These are phyloP conservation scores for Mycena amicta DNA, from an alignment of 768 basidiomycete species.

Conservation along the genomic window DNA sequence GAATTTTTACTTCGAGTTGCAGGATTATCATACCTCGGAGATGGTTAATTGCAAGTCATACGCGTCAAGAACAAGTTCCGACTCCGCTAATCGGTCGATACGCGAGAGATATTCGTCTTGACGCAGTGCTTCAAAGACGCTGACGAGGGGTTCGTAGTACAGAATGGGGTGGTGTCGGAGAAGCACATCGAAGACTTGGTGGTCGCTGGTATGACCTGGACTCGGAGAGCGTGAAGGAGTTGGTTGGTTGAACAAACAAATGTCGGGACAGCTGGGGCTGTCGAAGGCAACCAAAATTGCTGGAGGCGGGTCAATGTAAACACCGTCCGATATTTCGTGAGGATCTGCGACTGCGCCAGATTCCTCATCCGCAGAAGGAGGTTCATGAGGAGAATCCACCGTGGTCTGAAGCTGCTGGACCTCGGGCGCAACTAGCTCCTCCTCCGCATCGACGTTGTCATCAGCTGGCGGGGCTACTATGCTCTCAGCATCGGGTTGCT, in stretches of 20 bases:
- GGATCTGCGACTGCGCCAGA: conserved; percentile 26
- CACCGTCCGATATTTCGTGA: conserved; percentile 66
- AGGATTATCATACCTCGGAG: conserved; percentile 56
- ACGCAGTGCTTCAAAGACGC: conserved; percentile 72
- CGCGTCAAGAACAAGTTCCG: conserved; percentile 72
- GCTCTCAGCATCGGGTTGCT: conserved; percentile 40
- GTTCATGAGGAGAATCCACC: too few relatives aligned
- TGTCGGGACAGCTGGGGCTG: conserved; percentile 39
- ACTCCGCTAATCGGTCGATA: conserved; percentile 50
- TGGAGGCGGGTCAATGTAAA: conserved; percentile 77
- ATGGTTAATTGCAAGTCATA: conserved; percentile 65
- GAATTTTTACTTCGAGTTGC: background rate
- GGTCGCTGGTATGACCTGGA: conserved; percentile 22
- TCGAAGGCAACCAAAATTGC: conserved; percentile 58
- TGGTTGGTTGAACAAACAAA: conserved; percentile 62
- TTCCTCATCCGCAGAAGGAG: conserved; percentile 40
- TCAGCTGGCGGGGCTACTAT: conserved; percentile 26
- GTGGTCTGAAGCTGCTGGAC: conserved; percentile 47
- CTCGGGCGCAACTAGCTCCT: conserved; percentile 27
- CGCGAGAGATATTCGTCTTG: conserved; percentile 56
- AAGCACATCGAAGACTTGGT: conserved; percentile 43
- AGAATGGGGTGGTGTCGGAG: conserved; percentile 67
- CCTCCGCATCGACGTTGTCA: conserved; percentile 35
- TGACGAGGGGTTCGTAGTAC: conserved; percentile 75
- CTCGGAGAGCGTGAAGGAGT: conserved; percentile 29